phyloP scores from a whole-genome alignment of 2,329 filamentous ascomycete species.

The Venturiaceae sp. region DNA sequence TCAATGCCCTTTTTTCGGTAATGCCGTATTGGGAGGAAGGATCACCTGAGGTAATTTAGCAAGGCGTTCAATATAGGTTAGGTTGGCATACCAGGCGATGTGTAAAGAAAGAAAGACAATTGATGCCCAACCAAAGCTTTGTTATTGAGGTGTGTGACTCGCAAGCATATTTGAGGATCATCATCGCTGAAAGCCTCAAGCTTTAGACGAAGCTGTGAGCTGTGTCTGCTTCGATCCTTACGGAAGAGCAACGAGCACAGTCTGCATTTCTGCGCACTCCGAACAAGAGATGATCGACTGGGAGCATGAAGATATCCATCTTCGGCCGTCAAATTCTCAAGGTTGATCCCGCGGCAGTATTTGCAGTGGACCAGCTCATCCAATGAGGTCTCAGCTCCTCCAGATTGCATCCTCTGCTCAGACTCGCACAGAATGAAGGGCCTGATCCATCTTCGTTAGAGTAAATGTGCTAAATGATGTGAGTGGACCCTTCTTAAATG shows the following conservation, averaged over 20 bases:
- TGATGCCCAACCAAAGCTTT: neutral
- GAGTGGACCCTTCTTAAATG: neutral
- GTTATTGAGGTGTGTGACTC: neutral
- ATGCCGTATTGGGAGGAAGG: conserved; percentile 4
- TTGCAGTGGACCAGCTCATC: conserved; percentile 3
- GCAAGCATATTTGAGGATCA: conserved; percentile 2
- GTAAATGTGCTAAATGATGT: neutral
- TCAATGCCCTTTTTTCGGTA: conserved; percentile 2
- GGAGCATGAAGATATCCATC: conserved; percentile 7
- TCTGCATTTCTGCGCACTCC: conserved; percentile 8
- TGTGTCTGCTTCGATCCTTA: conserved; percentile 6
- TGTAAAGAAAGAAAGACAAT: conserved; percentile 6
- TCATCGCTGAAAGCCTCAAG: conserved; percentile 2
- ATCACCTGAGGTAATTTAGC: neutral
- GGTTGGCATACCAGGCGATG: neutral
- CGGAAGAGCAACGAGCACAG: conserved; percentile 9
- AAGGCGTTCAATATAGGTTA: neutral
- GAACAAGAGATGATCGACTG: conserved; percentile 1
- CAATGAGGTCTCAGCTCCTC: neutral
- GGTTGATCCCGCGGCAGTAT: conserved; percentile 5
- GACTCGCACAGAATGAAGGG: neutral
- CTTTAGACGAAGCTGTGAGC: neutral
- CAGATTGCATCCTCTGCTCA: neutral
- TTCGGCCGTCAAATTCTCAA: neutral
- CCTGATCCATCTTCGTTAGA: neutral